Evolutionary conservation across 202 grass and related monocot genomes (phyloP).

Genomic region (Cymbopogon flexuosus): DNA sequence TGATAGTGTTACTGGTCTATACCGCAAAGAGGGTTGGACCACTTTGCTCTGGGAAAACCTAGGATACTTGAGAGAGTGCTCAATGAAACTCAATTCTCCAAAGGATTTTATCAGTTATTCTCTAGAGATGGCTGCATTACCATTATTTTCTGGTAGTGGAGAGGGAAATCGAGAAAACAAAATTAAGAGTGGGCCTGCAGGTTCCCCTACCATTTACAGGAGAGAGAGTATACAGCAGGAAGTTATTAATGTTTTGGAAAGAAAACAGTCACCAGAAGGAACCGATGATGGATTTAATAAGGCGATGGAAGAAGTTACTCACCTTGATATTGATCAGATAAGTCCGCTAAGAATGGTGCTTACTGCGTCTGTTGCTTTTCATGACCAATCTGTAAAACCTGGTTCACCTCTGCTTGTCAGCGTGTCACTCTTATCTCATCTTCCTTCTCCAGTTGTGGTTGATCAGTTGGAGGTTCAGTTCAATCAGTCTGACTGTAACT

Average conservation of each 20-base stretch:
- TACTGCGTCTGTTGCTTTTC: slow-evolving; percentile 79
- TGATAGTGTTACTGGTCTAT: slow-evolving; percentile 62
- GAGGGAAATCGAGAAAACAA: slow-evolving; percentile 40
- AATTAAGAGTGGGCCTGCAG: slow-evolving; percentile 64
- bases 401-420: slow-evolving; percentile 58
- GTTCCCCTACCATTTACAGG: slow-evolving; percentile 64
- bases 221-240: slow-evolving; percentile 72
- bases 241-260: slow-evolving; percentile 40
- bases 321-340: slow-evolving; percentile 78
- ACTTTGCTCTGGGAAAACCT: slow-evolving; percentile 87
- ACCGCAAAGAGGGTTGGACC: slow-evolving; percentile 81
- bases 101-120: slow-evolving; percentile 87
- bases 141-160: slow-evolving; percentile 46
- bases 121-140: slow-evolving; percentile 89
- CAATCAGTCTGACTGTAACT: slow-evolving; percentile 80
- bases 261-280: slow-evolving; percentile 35
- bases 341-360: slow-evolving; percentile 73
- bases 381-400: slow-evolving; percentile 87
- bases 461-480: slow-evolving; percentile 88
- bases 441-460: slow-evolving; percentile 62
- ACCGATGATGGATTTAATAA: slow-evolving; percentile 32
- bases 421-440: slow-evolving; percentile 83
- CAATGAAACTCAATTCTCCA: slow-evolving; percentile 60
- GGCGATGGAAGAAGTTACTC: slow-evolving; percentile 44
- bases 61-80: slow-evolving; percentile 84